phyloP scores from a whole-genome alignment of 139 green algal genomes.

The Ulvella scutata region DNA sequence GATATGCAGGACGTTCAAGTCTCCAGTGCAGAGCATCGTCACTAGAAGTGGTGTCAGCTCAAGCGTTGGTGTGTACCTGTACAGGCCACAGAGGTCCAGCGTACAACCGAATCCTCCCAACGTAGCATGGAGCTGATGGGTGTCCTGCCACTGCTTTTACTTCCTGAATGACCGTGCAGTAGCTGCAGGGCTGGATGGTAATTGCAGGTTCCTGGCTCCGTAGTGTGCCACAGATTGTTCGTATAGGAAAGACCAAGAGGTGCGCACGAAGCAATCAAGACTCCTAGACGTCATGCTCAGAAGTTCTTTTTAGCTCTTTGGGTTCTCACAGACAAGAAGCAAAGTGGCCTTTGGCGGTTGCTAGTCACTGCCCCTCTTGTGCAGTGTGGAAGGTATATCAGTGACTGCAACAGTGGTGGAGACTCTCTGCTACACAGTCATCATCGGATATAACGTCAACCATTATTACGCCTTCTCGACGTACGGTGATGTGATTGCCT shows the following conservation, averaged over 20 bases:
- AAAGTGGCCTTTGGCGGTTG: no score
- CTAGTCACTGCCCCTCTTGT: no score
- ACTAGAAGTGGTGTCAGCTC: no score
- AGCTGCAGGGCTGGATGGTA: not conserved
- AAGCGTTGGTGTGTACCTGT: no score
- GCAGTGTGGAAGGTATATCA: not conserved
- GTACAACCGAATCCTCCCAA: no score
- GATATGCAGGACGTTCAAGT: no score
- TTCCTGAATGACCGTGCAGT: no score
- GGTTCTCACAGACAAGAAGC: not conserved
- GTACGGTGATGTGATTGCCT: not conserved
- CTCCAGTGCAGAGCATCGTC: no score
- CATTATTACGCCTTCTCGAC: not conserved
- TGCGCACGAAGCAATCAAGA: not conserved
- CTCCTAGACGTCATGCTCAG: not conserved
- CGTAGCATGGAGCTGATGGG: no score
- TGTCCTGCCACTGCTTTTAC: no score
- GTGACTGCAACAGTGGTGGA: not conserved
- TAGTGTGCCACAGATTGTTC: not conserved
- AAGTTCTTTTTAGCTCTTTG: not conserved
- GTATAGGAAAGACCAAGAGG: not conserved
- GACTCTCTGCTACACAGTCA: not conserved
- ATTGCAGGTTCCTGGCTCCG: not conserved
- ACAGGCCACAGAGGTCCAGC: no score
- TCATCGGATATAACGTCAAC: slow-evolving; percentile 1